Base-by-base conservation (phyloP, 768 basidiomycete species). In the Leccinum aurantiacum region DNA sequence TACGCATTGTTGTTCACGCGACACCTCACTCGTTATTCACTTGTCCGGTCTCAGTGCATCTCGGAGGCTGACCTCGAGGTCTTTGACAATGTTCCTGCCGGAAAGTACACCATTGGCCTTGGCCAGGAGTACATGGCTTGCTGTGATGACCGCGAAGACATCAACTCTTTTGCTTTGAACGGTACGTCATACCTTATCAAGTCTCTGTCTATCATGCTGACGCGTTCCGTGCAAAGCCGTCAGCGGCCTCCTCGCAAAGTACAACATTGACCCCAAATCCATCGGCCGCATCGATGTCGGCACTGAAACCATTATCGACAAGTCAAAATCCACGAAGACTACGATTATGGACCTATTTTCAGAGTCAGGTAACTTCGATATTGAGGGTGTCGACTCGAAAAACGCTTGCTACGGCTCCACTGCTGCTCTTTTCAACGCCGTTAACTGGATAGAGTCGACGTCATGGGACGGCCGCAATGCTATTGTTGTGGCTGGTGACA, bases 361-460 rank as follows among this genome's bases (percentile, higher is more conserved):
- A 49, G 87, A 85, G 60, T 85, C 88, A 31, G 95, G 95, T 59
- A 99, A 99, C 84, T 85, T 84, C 68, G 97, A 99, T 71, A 94
- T 99, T 59, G 97, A 99, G 78, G 97, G 97, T 66, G 91, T 99
- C 74, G 97, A 99, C 79, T 95, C 92, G 50, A 98, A 98, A 81
- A 99, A 98, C 73, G 97, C 97, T 19, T 99, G 97, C 81, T 99
- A 99, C 70, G 97, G 97, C 29, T 95, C 93, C 37, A 99, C 97
- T 24, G 97, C 97, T 49, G 97, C 97, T 4, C 86, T 99, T 58
- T 99, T 98, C 87, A 99, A 99, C 77, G 91, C 93, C 52, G 81
- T 96, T 72, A 99, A 99, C 84, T 99, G 97, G 97, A 80, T 98
- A 61, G 96, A 99, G 75, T 91, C 89, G 37, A 87, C 86, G 53